Conservation (phyloP, 75 land plant genomes). For the Selaginella tamariscina region DNA sequence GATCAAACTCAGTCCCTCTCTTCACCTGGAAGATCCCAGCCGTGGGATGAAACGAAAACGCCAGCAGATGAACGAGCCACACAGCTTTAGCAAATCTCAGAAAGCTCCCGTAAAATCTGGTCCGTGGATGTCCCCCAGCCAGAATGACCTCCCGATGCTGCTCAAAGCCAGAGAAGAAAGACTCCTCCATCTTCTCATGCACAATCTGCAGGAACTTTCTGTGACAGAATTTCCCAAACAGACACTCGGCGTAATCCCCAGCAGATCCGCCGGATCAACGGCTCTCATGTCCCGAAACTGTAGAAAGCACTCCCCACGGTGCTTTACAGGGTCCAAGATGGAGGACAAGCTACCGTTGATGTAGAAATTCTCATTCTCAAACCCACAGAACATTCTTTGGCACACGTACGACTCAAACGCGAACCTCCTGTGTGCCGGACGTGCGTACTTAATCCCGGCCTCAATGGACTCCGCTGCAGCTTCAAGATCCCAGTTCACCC, state of each 20-base stretch:
- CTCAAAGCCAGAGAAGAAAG: conserved; percentile 39
- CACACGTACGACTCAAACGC: conserved; percentile 56
- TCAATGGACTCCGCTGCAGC: background rate
- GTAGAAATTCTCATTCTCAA: conserved; percentile 75
- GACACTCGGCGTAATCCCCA: conserved; percentile 54
- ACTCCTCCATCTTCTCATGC: conserved; percentile 67
- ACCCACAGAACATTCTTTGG: conserved; percentile 48
- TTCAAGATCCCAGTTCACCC: conserved; percentile 9
- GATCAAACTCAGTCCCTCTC: conserved; percentile 38
- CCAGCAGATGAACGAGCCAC: conserved; percentile 76
- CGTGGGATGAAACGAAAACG: conserved; percentile 63
- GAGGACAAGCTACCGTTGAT: conserved; percentile 64
- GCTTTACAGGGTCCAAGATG: conserved; percentile 45
- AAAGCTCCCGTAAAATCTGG: conserved; percentile 42
- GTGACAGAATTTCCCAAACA: conserved; percentile 52
- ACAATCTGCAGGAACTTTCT: conserved; percentile 51
- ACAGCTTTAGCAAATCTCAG: conserved; percentile 59
- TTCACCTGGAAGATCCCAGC: conserved; percentile 53
- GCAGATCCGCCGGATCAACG: conserved; percentile 63
- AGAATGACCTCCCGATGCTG: conserved; percentile 44
- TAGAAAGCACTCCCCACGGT: conserved; percentile 46
- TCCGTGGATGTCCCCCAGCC: conserved; percentile 48
- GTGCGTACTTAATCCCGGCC: conserved; percentile 2
- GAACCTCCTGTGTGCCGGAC: conserved; percentile 29
- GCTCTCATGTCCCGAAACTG: conserved; percentile 58